A percentile compares a stretch with the other conserved stretches of the same genome.
These are phyloP conservation scores for Bisporella sp. DNA, from an alignment of 2,329 filamentous ascomycete species.

Conservation along the genomic window DNA sequence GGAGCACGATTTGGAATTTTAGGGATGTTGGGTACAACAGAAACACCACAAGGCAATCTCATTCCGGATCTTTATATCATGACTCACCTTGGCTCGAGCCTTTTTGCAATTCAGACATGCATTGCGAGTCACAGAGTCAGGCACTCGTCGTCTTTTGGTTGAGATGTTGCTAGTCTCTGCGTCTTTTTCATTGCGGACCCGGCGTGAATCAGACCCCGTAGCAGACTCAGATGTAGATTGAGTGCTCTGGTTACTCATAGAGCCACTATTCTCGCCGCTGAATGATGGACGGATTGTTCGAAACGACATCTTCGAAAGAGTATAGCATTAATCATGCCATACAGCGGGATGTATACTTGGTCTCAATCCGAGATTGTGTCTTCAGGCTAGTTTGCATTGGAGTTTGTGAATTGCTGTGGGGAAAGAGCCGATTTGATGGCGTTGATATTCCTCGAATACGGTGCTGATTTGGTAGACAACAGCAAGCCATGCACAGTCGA, in stretches of 20 bases:
- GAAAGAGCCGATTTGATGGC: neutral
- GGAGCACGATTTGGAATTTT: no score
- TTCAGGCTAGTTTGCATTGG: neutral
- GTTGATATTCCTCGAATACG: neutral
- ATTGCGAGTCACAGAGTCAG: constrained; percentile 28
- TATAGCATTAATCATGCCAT: constrained; percentile 1
- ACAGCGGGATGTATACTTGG: neutral
- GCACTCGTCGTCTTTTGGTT: constrained; percentile 25
- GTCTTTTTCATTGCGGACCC: constrained; percentile 15
- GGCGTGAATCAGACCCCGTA: constrained; percentile 20
- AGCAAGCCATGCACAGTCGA: no score
- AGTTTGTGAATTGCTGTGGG: neutral
- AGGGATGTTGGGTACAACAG: no score
- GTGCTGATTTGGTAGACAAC: no score
- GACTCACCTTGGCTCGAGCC: constrained; percentile 27
- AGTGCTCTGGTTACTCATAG: constrained; percentile 16
- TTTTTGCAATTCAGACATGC: constrained; percentile 31
- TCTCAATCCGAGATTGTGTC: neutral
- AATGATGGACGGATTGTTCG: constrained; percentile 22
- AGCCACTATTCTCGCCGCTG: constrained; percentile 17
- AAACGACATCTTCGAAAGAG: constrained; percentile 15
- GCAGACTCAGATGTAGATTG: constrained; percentile 19
- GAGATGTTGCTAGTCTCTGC: constrained; percentile 10
- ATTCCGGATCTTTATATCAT: neutral
- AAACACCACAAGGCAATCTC: neutral